These are phyloP conservation scores for Clavaria fumosa DNA, from an alignment of 768 basidiomycete genomes.

Conservation along the genomic window DNA sequence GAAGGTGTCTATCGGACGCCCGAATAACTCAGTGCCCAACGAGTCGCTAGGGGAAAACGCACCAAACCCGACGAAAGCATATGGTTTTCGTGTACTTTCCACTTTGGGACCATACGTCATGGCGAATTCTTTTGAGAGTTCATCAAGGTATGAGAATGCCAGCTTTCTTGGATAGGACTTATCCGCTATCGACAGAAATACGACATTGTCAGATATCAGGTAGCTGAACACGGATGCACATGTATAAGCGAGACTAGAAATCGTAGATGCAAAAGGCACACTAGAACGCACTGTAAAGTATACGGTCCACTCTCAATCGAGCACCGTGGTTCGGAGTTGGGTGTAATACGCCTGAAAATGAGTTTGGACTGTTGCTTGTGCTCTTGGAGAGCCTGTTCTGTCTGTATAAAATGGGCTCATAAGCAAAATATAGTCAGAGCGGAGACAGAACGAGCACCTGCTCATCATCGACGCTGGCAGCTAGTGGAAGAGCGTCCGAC, in stretches of 20 bases:
- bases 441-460: constrained; percentile 36
- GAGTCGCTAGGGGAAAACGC: constrained; percentile 18
- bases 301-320: constrained; percentile 93
- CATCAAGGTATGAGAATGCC: constrained; percentile 94
- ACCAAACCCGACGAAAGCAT: constrained; percentile 98
- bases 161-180: constrained; percentile 95
- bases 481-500: constrained; percentile 76
- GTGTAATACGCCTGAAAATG: constrained; percentile 85
- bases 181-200: constrained; percentile 90
- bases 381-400: constrained; percentile 85
- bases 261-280: constrained; percentile 2
- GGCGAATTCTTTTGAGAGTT: constrained; percentile 91
- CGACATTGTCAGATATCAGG: constrained; percentile 85
- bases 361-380: constrained; percentile 98
- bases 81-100: constrained; percentile 86
- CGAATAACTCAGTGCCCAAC: neutral
- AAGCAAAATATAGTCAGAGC: constrained; percentile 6
- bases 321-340: constrained; percentile 89
- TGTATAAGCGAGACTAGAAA: constrained; percentile 2
- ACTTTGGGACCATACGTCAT: constrained; percentile 88
- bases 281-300: constrained; percentile 74
- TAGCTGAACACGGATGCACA: too few relatives aligned
- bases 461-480: constrained; percentile 95
- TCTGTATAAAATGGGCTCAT: constrained; percentile 30
- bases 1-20: constrained; percentile 66